Evolutionary conservation across 228 moss, liverwort and hornwort genomes (phyloP).

Genomic region (Sphagnum magellanicum): DNA sequence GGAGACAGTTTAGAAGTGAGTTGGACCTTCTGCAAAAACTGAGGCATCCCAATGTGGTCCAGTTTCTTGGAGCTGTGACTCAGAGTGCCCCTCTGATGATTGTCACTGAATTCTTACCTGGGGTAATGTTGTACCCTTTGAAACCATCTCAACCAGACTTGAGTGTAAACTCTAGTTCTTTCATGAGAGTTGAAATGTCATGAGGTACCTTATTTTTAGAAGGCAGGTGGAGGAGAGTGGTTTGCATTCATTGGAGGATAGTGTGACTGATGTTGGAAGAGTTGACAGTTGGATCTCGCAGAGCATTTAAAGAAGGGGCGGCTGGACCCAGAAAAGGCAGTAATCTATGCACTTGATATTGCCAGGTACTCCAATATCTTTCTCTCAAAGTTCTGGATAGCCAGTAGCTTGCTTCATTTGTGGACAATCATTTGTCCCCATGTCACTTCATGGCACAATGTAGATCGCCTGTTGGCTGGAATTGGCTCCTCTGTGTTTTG

Average conservation of each 20-base stretch:
- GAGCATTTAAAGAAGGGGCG: constrained; percentile 40
- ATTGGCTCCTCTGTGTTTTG: too few relatives aligned
- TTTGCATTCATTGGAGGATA: too few relatives aligned
- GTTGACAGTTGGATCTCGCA: constrained; percentile 41
- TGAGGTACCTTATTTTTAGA: too few relatives aligned
- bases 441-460: background rate
- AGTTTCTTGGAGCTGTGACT: constrained; percentile 90
- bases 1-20: constrained; percentile 69
- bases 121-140: constrained; percentile 14
- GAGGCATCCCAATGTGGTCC: constrained; percentile 93
- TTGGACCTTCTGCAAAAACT: constrained; percentile 76
- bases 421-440: background rate
- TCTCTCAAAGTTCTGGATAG: background rate
- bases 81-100: constrained; percentile 96
- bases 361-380: constrained; percentile 39
- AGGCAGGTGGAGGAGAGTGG: too few relatives aligned
- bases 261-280: too few relatives aligned
- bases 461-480: background rate
- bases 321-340: constrained; percentile 56
- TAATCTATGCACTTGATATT: constrained; percentile 78
- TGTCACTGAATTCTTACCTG: constrained; percentile 65
- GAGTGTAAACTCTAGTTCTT: too few relatives aligned
- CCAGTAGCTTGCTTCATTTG: background rate
- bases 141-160: too few relatives aligned
- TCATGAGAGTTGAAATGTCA: too few relatives aligned